phyloP scores from a whole-genome alignment of 495 filamentous ascomycete genomes.

The Talaromyces borbonicus region DNA sequence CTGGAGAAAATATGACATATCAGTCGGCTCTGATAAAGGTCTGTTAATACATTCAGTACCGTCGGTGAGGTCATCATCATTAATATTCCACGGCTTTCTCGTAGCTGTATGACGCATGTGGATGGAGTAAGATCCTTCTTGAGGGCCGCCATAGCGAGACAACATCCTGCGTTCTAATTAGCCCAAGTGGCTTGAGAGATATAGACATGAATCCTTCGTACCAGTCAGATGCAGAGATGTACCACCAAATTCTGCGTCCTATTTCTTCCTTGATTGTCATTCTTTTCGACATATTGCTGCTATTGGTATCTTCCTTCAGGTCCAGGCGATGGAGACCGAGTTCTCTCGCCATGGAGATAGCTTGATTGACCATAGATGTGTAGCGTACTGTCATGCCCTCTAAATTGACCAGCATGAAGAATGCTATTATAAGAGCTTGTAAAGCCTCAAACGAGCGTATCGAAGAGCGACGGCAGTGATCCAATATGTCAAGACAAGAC shows the following conservation, averaged over 20 bases:
- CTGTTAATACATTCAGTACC: constrained; percentile 16
- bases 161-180: constrained; percentile 27
- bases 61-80: constrained; percentile 34
- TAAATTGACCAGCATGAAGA: constrained; percentile 27
- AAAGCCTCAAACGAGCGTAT: constrained; percentile 29
- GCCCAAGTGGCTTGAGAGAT: not conserved
- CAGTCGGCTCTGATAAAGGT: constrained; percentile 28
- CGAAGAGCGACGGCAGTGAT: constrained; percentile 19
- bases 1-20: constrained; percentile 37
- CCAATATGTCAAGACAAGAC: constrained; percentile 27
- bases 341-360: constrained; percentile 26
- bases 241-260: constrained; percentile 40
- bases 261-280: constrained; percentile 27
- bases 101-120: constrained; percentile 35
- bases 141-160: constrained; percentile 22
- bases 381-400: constrained; percentile 31
- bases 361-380: constrained; percentile 19
- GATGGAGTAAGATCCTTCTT: constrained; percentile 31
- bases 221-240: constrained; percentile 38
- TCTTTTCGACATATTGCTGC: constrained; percentile 9
- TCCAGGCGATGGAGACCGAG: constrained; percentile 35
- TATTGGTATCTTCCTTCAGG: constrained; percentile 13
- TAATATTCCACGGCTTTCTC: constrained; percentile 33
- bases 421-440: constrained; percentile 31
- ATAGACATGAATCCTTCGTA: constrained; percentile 9